phyloP scores from a whole-genome alignment of 2,329 filamentous ascomycete genomes.

The Verticillium zaregamsianum region DNA sequence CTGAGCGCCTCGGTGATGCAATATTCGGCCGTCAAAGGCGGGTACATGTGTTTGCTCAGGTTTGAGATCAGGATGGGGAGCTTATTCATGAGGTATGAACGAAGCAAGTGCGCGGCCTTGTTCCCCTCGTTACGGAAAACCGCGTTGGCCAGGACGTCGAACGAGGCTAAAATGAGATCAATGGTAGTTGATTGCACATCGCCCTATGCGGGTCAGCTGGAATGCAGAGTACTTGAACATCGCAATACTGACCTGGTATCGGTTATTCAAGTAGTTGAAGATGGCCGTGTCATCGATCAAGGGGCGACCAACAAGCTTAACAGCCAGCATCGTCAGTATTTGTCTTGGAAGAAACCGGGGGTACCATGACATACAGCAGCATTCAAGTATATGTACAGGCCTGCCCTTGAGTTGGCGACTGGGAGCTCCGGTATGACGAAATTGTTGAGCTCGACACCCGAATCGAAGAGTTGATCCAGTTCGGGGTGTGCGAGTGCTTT shows the following conservation, averaged over 20 bases:
- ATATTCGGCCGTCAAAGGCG: constrained; percentile 71
- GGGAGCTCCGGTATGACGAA: constrained; percentile 61
- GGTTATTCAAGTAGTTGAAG: constrained; percentile 75
- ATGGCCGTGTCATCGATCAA: constrained; percentile 77
- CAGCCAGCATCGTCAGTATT: constrained; percentile 17
- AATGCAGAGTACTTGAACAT: not conserved
- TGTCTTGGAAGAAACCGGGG: not conserved
- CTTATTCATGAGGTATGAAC: constrained; percentile 79
- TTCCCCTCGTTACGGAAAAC: constrained; percentile 62
- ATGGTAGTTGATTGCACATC: constrained; percentile 74
- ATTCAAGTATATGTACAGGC: constrained; percentile 81
- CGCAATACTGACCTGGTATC: constrained; percentile 61
- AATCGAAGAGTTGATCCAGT: constrained; percentile 55
- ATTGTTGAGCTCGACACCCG: constrained; percentile 51
- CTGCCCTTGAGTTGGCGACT: constrained; percentile 70
- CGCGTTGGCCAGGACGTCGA: constrained; percentile 84
- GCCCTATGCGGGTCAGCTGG: constrained; percentile 41
- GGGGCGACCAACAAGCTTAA: constrained; percentile 75
- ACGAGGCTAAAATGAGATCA: constrained; percentile 82
- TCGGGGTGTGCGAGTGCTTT: constrained; percentile 43
- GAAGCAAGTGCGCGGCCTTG: constrained; percentile 65
- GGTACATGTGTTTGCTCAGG: constrained; percentile 61
- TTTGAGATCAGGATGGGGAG: constrained; percentile 50
- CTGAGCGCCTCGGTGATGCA: constrained; percentile 67
- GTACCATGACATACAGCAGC: constrained; percentile 55